Percentiles rank a stretch among this genome's conserved stretches.
These are phyloP conservation scores for Phyllosticta citribraziliensis DNA, from an alignment of 2,329 filamentous ascomycete genomes.

Conservation along the genomic window DNA sequence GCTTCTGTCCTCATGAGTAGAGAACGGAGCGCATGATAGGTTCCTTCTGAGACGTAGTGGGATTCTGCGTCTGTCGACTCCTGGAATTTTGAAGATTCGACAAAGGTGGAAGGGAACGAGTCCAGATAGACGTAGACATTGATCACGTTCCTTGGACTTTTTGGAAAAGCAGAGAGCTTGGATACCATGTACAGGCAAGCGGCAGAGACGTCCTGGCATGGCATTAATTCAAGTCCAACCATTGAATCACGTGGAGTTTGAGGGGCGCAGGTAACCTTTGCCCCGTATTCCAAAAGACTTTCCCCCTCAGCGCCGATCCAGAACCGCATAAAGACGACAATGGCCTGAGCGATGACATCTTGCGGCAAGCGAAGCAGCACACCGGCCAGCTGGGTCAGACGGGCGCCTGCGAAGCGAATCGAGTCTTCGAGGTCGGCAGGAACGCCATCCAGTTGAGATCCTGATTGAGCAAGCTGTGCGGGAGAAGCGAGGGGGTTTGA, in stretches of 20 bases:
- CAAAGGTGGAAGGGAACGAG: constrained; percentile 50
- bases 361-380: constrained; percentile 77
- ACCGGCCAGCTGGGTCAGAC: constrained; percentile 67
- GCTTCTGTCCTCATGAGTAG: constrained; percentile 66
- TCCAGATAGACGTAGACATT: constrained; percentile 79
- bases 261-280: constrained; percentile 42
- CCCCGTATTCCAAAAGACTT: constrained; percentile 40
- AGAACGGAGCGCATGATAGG: constrained; percentile 55
- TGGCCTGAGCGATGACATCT: constrained; percentile 74
- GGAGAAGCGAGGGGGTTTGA: constrained; percentile 62
- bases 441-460: constrained; percentile 46
- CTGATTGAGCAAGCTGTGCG: constrained; percentile 54
- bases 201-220: constrained; percentile 65
- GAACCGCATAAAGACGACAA: constrained; percentile 71
- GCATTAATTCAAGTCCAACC: constrained; percentile 11
- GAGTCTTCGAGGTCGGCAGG: constrained; percentile 61
- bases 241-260: constrained; percentile 19
- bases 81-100: constrained; percentile 29
- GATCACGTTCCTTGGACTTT: constrained; percentile 67
- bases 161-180: constrained; percentile 70
- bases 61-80: constrained; percentile 17
- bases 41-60: constrained; percentile 60
- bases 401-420: constrained; percentile 61
- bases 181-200: constrained; percentile 70
- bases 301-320: constrained; percentile 54